Percentiles rank a stretch among this genome's conserved stretches.
Evolutionary conservation across 306 rosid genomes (phyloP).

Genomic region (Begonia masoniana): DNA sequence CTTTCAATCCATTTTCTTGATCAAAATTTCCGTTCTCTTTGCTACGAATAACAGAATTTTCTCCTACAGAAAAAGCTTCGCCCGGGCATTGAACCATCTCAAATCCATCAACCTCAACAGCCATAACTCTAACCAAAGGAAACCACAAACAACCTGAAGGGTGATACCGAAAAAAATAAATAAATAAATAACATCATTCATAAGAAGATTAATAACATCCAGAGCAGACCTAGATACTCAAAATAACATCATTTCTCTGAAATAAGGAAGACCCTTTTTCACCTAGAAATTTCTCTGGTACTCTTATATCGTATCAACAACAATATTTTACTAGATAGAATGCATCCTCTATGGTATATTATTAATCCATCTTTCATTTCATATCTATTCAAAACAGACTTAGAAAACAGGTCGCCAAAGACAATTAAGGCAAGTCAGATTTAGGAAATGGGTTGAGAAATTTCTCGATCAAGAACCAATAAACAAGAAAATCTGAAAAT

Average conservation of each 20-base stretch:
- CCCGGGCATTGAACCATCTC: constrained; percentile 71
- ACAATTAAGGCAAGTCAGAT: background rate
- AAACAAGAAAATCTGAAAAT: background rate
- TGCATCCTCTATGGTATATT: background rate
- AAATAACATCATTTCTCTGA: background rate
- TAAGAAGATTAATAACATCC: constrained; percentile 7
- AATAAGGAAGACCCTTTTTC: background rate
- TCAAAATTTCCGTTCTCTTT: constrained; percentile 57
- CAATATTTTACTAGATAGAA: background rate
- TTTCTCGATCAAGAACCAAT: constrained; percentile 10
- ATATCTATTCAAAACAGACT: background rate
- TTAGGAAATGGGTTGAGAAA: background rate
- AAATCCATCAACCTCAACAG: constrained; percentile 68
- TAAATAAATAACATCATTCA: constrained; percentile 4
- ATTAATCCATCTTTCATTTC: background rate
- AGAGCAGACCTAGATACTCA: background rate
- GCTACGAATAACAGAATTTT: constrained; percentile 22
- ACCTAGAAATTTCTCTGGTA: background rate
- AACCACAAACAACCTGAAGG: constrained; percentile 23
- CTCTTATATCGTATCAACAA: too few relatives aligned
- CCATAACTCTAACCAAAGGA: constrained; percentile 42
- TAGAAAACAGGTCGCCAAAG: background rate
- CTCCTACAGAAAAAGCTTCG: constrained; percentile 35
- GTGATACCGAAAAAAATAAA: background rate
- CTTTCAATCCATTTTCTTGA: constrained; percentile 25